Evolutionary conservation across 768 basidiomycete genomes (phyloP).

Genomic region (Russula dissimulans): DNA sequence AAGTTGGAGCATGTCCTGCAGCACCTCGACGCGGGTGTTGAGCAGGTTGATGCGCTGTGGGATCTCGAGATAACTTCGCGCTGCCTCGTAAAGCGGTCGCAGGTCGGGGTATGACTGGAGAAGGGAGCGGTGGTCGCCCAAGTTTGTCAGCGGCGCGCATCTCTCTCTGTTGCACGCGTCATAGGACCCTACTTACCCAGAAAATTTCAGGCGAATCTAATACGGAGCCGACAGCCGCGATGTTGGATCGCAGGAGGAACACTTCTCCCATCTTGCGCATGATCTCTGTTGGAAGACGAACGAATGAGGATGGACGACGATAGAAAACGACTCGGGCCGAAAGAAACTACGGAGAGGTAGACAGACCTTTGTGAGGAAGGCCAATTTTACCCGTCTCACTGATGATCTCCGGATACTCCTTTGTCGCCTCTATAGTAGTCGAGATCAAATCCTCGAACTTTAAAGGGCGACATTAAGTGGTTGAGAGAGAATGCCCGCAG

Average conservation of each 20-base stretch:
- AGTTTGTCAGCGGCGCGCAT: not conserved
- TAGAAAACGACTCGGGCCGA: not conserved
- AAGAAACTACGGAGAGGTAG: not conserved
- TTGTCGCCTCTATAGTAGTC: conserved; percentile 90
- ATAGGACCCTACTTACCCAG: conserved; percentile 50
- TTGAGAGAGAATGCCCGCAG: not conserved
- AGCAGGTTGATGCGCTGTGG: conserved; percentile 88
- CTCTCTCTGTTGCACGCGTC: not conserved
- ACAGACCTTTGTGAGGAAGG: conserved; percentile 69
- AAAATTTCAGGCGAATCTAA: conserved; percentile 94
- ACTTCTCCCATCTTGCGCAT: conserved; percentile 96
- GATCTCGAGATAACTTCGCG: conserved; percentile 89
- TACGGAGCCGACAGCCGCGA: conserved; percentile 94
- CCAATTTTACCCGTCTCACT: conserved; percentile 93
- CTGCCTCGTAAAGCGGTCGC: conserved; percentile 90
- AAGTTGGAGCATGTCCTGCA: conserved; percentile 95
- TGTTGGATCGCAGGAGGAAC: conserved; percentile 88
- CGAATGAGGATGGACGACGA: not conserved
- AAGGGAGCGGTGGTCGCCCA: not conserved
- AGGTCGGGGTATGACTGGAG: conserved; percentile 87
- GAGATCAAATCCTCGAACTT: conserved; percentile 91
- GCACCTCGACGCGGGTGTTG: conserved; percentile 89
- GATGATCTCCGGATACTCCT: conserved; percentile 89
- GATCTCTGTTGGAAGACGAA: conserved; percentile 48
- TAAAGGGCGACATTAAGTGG: not conserved